Base-by-base conservation (phyloP, 2,329 filamentous ascomycete genomes). In the Cytospora leucostoma region DNA sequence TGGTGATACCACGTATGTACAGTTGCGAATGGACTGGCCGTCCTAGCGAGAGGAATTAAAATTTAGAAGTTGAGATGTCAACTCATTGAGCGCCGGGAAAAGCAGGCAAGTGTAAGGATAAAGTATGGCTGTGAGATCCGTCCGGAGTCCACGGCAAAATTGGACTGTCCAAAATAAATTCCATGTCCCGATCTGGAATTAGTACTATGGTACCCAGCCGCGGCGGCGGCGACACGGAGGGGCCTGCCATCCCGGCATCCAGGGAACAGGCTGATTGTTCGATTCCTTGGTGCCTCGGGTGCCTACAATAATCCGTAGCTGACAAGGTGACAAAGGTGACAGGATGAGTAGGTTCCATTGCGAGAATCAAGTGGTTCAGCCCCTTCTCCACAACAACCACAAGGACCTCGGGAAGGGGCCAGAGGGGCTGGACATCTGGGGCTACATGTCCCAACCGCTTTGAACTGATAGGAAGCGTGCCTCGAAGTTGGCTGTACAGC, bases 121-220 rank as follows among this genome's bases (percentile, higher is more conserved):
- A 56, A 27, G 44, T 61, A 38, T 50, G 40, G 50, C 2, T 27
- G 27, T 27, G 27, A 27, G 27, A 27, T 27, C 27, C 51, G 12
- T 27, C 49, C 59, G 51, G 59, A 54, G 51, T 38, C 32, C 51
- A 55, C 59, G 59, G 59, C 59, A 55, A 51, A 34, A 51, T 47
- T 19, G 44, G 44, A 8, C n/a, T 47, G 44, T 47, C n/a, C n/a
- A 47, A 21, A 47, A 21, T 47, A 21, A 47, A 37, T 37, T 47
- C 17, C 44, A 19, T 47, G 44, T 47, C 13, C 44, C 44, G 21
- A 21, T 47, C 11, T 47, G 17, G n/a, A 12, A 21, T 47, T n/a
- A 44, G 40, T 19, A 44, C 40, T n/a, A 37, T 7, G 38, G 7
- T n/a, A 44, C 38, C 38, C 13, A 44, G 17, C 44, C 8, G n/a